Conservation (phyloP, 345 rosid species). For the Citrus australasica region DNA sequence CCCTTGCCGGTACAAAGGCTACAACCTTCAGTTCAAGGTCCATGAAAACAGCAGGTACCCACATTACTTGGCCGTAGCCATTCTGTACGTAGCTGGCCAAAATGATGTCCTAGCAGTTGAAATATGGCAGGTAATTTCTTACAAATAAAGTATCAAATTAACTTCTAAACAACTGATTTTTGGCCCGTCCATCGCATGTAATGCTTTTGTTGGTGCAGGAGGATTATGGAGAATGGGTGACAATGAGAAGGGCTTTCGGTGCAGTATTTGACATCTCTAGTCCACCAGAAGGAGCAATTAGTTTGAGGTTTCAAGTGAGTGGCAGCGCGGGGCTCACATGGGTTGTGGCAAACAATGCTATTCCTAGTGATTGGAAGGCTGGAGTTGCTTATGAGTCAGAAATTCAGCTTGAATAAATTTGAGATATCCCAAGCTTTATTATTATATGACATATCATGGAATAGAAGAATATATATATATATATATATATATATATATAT, state of each 20-base stretch:
- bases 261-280: slow-evolving; percentile 61
- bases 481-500: not conserved
- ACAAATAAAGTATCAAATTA: too few species aligned
- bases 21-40: slow-evolving; percentile 56
- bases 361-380: slow-evolving; percentile 65
- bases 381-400: slow-evolving; percentile 59
- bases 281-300: slow-evolving; percentile 54
- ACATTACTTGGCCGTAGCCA: slow-evolving; percentile 56
- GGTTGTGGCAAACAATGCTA: slow-evolving; percentile 45
- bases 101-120: slow-evolving; percentile 59
- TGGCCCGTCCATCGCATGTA: too few species aligned
- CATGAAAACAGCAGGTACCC: slow-evolving; percentile 66
- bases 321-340: slow-evolving; percentile 47
- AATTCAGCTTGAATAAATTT: slow-evolving; percentile 45
- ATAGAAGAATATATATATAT: not conserved
- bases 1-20: slow-evolving; percentile 50
- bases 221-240: slow-evolving; percentile 53
- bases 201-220: slow-evolving; percentile 30
- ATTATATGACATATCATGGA: too few species aligned
- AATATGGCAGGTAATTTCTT: slow-evolving; percentile 49
- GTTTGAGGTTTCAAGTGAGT: slow-evolving; percentile 50
- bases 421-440: not conserved
- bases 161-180: too few species aligned
- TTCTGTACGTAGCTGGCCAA: slow-evolving; percentile 50
- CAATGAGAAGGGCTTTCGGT: slow-evolving; percentile 73